These are phyloP conservation scores for Claviceps capensis DNA, from an alignment of 2,329 filamentous ascomycete genomes.

Conservation along the genomic window DNA sequence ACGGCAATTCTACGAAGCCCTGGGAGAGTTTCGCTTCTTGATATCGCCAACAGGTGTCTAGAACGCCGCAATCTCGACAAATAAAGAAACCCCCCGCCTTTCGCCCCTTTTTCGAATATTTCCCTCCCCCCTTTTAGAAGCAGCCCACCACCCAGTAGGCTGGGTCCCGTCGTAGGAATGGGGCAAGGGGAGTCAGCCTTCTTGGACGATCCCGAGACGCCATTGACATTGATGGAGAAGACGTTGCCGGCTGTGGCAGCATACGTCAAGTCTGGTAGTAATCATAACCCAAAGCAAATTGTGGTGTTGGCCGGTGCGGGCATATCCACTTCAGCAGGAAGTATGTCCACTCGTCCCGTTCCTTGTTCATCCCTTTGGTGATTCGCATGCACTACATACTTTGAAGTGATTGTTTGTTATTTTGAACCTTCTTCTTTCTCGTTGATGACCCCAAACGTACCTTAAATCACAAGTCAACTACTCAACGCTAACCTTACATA, in stretches of 20 bases:
- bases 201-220: constrained; percentile 43
- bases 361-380: not conserved
- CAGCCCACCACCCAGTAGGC: too few relatives aligned
- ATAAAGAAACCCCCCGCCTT: constrained; percentile 8
- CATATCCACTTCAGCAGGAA: constrained; percentile 62
- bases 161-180: constrained; percentile 44
- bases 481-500: constrained; percentile 10
- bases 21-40: too few relatives aligned
- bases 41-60: not conserved
- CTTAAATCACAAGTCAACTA: too few relatives aligned
- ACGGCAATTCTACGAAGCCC: too few relatives aligned
- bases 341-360: constrained; percentile 19
- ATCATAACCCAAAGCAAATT: constrained; percentile 52
- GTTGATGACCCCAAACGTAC: too few relatives aligned
- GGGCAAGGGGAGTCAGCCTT: constrained; percentile 70
- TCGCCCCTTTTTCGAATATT: constrained; percentile 6
- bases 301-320: constrained; percentile 88
- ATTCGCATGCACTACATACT: too few relatives aligned
- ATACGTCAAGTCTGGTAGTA: constrained; percentile 37
- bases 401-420: too few relatives aligned
- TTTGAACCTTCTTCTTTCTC: too few relatives aligned
- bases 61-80: constrained; percentile 19
- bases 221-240: constrained; percentile 53
- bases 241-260: constrained; percentile 64
- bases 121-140: constrained; percentile 13